phyloP scores from a whole-genome alignment of 805 yeast genomes.

The Pichia californica region DNA sequence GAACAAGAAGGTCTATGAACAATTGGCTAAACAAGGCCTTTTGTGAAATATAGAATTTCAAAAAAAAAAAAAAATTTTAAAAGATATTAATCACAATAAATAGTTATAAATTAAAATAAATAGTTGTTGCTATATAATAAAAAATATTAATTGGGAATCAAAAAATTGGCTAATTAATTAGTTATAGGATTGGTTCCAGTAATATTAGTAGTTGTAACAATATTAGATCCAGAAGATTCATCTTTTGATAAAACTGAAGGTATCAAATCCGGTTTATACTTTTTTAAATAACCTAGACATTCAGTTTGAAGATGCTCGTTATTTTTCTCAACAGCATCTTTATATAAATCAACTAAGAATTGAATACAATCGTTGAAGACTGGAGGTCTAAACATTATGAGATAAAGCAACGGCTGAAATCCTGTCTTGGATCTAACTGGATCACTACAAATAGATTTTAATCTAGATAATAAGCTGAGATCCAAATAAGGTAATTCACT shows the following conservation, averaged over 20 bases:
- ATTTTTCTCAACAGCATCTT: conserved; percentile 22
- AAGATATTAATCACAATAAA: not conserved
- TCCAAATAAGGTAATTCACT: conserved; percentile 83
- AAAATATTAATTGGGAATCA: no score
- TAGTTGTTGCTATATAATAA: not conserved
- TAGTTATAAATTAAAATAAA: not conserved
- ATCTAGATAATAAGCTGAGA: conserved; percentile 50
- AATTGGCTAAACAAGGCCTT: conserved; percentile 82
- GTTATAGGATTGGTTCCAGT: no score
- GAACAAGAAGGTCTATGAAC: conserved; percentile 76
- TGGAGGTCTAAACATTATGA: conserved; percentile 90
- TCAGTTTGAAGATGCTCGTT: conserved; percentile 47
- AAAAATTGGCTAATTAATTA: no score
- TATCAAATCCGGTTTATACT: conserved; percentile 32
- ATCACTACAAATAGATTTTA: conserved; percentile 73
- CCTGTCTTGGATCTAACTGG: conserved; percentile 81
- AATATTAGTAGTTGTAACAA: not conserved
- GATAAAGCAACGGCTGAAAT: conserved; percentile 69
- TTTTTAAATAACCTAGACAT: conserved; percentile 39
- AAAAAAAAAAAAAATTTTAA: no score
- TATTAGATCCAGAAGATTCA: not conserved
- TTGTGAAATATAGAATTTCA: no score
- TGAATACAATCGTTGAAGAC: conserved; percentile 49
- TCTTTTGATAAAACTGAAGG: not conserved
- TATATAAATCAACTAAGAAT: conserved; percentile 42